Base-by-base conservation (phyloP, 176 grass and related monocot species). In the Musa acuminata region DNA sequence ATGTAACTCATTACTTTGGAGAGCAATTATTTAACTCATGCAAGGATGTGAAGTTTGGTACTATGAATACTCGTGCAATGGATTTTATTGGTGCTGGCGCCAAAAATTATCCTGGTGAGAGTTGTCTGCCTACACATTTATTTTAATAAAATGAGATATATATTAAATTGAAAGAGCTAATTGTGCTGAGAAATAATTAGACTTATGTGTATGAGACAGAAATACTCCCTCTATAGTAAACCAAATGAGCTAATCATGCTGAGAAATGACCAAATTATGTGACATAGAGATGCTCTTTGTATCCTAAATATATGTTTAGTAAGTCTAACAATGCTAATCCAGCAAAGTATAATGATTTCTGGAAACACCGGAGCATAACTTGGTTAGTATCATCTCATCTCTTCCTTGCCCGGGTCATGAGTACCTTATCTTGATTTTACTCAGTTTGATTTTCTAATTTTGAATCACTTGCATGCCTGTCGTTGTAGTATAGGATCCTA, bases 41-140 rank as follows among this genome's bases (percentile, higher is more conserved):
- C 79, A 99, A 94, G 88, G 90, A 99, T 81, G 95, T 99, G 75
- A 99, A 99, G 54, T 99, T 99, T 89, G 95, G 95, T 64, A 85
- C 82, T 63, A 49, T 94, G 75, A 99, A 99, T 85, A 99, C 88
- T 77, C 88, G 86, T 35, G 84, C 95, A 83, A 99, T 99, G 90
- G 90, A 94, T 91, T 94, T 99, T 87, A 79, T 99, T 58, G 95
- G 95, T 64, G 95, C 64, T 11, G 86, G 86, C 79, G 90, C 95
- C 79, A 81, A 85, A 80, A 87, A 82, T 70, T 99, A 87, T 80
- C 78, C 82, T 89, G 95, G 95, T 99, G 79, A 67, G 78, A 62
- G 51, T 8, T n/a, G 64, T 65, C 25, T 25, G 2, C 14, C 51
- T 35, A 1, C 35, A 43, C 35, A 43, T 43, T 51, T 50, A 69